Base-by-base conservation (phyloP, 2,329 filamentous ascomycete genomes). In the Chrysoporthe cubensis region DNA sequence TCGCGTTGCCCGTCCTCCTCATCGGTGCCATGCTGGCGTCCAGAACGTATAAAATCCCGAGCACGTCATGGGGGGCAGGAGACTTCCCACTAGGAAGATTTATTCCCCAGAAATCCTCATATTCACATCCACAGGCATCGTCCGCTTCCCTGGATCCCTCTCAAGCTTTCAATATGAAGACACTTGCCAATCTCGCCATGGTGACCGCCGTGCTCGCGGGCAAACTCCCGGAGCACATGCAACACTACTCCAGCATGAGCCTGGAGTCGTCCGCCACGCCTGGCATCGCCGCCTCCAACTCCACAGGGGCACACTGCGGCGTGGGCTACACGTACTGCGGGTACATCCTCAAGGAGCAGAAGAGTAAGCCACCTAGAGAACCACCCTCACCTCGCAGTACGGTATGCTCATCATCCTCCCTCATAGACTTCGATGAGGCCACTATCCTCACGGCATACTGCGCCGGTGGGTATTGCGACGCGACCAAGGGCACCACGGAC, bases 311-410 rank as follows among this genome's bases (percentile, higher is more conserved):
- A 9, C 56, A 34, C 1, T 70, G 68, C 37, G 68, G 68, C 32
- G 52, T 70, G 11, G 68, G 68, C 6, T 70, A 70, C 34, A 70
- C 68, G 2, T 70, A 70, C 60, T 70, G 68, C 66, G 68, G 68
- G 1, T 70, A 70, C 13, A 70, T 70, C 34, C 60, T 70, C 21
- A 65, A 70, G 52, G 16, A 70, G 26, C 58, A 68, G 32, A 70
- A 70, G 37, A 65, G 68, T 68, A 50, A 40, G 5, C 21, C 4
- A 4, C 14, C 5, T 4, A 13, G 16, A 54, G 13, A 58, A 26
- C 9, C 0, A 13, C n/a, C 7, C 1, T 37, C n/a, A 11, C 43
- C 37, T 18, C 4, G 1, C 32, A 9, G 8, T 26, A 13, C 7
- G 52, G 7, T 58, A 58, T 58, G 34, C 34, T 60, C 2, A 44